Percentiles rank a stretch among this genome's conserved stretches.
phyloP scores from a whole-genome alignment of 2,329 filamentous ascomycete species.

The Bipolaris bicolor region DNA sequence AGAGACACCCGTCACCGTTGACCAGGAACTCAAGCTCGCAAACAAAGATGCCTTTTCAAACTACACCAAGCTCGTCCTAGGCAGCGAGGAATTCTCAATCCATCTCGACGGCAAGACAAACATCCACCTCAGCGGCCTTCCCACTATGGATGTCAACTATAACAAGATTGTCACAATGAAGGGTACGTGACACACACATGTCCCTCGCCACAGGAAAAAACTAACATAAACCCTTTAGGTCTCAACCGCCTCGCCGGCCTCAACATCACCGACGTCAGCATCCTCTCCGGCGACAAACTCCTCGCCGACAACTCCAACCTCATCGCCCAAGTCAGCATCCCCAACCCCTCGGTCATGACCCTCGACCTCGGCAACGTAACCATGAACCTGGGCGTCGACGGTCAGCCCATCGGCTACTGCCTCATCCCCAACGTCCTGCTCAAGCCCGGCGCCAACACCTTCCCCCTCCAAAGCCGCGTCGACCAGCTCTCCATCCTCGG shows the following conservation, averaged over 20 bases:
- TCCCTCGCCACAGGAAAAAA: background rate
- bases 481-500: conserved; percentile 58
- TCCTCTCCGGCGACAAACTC: conserved; percentile 50
- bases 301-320: conserved; percentile 64
- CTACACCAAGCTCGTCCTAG: conserved; percentile 58
- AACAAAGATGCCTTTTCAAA: conserved; percentile 55
- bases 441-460: conserved; percentile 63
- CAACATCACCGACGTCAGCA: conserved; percentile 58
- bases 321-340: conserved; percentile 63
- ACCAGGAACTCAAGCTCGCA: conserved; percentile 54
- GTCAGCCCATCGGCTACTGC: conserved; percentile 60
- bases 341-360: conserved; percentile 68
- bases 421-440: conserved; percentile 66
- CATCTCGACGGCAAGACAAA: conserved; percentile 59
- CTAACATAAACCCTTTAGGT: conserved; percentile 46
- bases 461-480: conserved; percentile 62
- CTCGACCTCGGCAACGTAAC: conserved; percentile 71
- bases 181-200: conserved; percentile 48
- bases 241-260: conserved; percentile 63
- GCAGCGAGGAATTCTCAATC: conserved; percentile 57
- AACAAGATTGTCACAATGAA: conserved; percentile 64
- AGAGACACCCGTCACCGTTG: conserved; percentile 51
- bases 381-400: conserved; percentile 64
- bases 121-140: conserved; percentile 56
- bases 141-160: conserved; percentile 59